These are phyloP conservation scores for Antrodiella citrinella DNA, from an alignment of 768 basidiomycete genomes.

Conservation along the genomic window DNA sequence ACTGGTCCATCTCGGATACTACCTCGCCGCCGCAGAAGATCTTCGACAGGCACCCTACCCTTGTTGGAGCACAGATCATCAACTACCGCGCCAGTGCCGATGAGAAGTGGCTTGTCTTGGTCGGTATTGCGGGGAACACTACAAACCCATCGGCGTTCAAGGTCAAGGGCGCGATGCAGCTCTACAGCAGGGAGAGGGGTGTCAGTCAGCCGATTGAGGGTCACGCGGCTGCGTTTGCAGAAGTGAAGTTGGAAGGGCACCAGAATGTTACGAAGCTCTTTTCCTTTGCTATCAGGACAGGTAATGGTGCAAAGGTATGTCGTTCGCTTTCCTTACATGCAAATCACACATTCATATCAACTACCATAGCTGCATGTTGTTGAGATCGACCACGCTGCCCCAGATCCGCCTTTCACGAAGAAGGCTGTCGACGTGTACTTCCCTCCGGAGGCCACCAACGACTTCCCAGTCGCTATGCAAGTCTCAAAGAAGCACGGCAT, in stretches of 20 bases:
- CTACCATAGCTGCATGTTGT: slow-evolving; percentile 94
- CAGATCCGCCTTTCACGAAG: slow-evolving; percentile 90
- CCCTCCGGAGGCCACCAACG: slow-evolving; percentile 95
- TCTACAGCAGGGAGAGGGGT: slow-evolving; percentile 87
- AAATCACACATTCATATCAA: neutral
- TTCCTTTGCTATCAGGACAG: slow-evolving; percentile 90
- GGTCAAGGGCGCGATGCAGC: slow-evolving; percentile 96
- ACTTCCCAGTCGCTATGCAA: slow-evolving; percentile 99
- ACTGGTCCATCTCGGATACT: slow-evolving; percentile 76
- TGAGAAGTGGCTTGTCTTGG: slow-evolving; percentile 95
- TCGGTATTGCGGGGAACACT: slow-evolving; percentile 89
- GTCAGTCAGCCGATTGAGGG: slow-evolving; percentile 99
- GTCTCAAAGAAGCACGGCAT: slow-evolving; percentile 96
- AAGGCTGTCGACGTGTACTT: slow-evolving; percentile 99
- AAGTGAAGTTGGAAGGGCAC: slow-evolving; percentile 85
- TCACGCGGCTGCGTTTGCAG: slow-evolving; percentile 94
- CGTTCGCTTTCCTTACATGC: slow-evolving; percentile 4
- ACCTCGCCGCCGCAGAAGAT: slow-evolving; percentile 83
- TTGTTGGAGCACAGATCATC: slow-evolving; percentile 93
- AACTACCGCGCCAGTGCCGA: slow-evolving; percentile 92
- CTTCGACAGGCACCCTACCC: slow-evolving; percentile 94
- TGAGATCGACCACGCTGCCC: slow-evolving; percentile 92
- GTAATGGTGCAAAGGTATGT: slow-evolving; percentile 93
- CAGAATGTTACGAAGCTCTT: slow-evolving; percentile 85
- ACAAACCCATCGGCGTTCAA: slow-evolving; percentile 96